Conservation (phyloP, 306 rosid genomes). For the Begonia peltatifolia region DNA sequence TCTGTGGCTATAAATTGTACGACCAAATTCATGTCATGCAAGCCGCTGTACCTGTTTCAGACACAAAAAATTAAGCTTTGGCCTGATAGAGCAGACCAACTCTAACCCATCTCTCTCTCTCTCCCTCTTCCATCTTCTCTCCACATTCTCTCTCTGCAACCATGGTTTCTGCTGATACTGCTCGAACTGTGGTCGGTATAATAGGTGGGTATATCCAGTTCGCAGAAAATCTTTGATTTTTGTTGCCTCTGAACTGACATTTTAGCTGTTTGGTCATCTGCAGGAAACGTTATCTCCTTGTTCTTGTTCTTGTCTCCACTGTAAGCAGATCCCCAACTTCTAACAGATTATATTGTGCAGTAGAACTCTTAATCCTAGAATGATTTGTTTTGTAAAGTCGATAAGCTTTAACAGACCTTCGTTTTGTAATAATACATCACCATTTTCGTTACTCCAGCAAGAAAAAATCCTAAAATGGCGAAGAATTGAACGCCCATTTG, state of each 20-base stretch:
- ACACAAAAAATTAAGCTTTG: not conserved
- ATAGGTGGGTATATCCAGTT: conserved; percentile 24
- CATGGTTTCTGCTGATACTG: conserved; percentile 57
- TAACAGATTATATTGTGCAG: not conserved
- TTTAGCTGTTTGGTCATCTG: conserved; percentile 10
- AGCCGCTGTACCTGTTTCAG: conserved; percentile 19
- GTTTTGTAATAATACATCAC: not conserved
- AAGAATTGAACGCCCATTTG: too few relatives aligned
- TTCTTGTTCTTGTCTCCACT: conserved; percentile 64
- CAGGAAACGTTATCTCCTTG: conserved; percentile 77
- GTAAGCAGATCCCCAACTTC: conserved; percentile 28
- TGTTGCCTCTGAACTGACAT: conserved; percentile 1
- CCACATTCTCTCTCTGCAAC: not conserved
- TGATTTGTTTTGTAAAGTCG: not conserved
- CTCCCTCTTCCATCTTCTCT: not conserved
- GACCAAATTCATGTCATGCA: conserved; percentile 36
- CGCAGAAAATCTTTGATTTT: not conserved
- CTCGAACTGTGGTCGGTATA: conserved; percentile 54
- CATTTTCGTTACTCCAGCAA: too few relatives aligned
- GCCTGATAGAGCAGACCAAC: not conserved
- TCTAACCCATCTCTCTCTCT: not conserved
- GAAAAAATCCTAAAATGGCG: too few relatives aligned
- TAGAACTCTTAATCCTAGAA: not conserved
- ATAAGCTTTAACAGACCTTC: not conserved
- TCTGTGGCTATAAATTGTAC: conserved; percentile 14